Evolutionary conservation across 306 rosid species (phyloP), one percentile per base, ranked within the genome.

Genomic region (Macrotyloma uniflorum): DNA sequence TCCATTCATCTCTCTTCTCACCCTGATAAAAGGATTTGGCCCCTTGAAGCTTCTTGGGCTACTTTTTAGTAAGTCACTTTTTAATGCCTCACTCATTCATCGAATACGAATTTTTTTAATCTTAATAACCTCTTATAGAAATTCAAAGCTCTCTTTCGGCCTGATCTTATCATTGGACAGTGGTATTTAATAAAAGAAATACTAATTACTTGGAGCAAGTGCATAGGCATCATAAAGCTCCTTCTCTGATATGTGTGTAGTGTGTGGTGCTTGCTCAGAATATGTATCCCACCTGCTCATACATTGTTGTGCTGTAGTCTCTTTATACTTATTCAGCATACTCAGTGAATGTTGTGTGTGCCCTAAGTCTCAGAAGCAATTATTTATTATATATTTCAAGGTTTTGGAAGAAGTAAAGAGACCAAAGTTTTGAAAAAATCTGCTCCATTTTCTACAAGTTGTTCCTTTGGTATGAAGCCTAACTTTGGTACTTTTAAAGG

Each of bases 1-100:
- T 36, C 10, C 24, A 72, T 35, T 51, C 38, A 70, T 9, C 38
- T 33, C 35, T 33, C 65, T 19, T 5, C 76, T 33, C 35, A 53
- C 33, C 50, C 5, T 6, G 36, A 72, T 54, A 35, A 72, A 72
- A 35, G 53, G 23, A 71, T 71, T 53, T 22, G 35, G 66, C 54
- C 51, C 13, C 76, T 18, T 51, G 75, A 50, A 36, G 32, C 72
- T 42, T 67, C 35, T 23, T 18, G 33, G 23, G 42, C 32, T 6
- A 12, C 5, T 38, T 33, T 38, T 5, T 4, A 23, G 12, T 23
- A 23, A 13, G 6, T 43, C 36, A 19, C 24, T 68, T 22, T 45
- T 45, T 13, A 8, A 26, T 23, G 22, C 11, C 36, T 23, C 50
- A 65, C 12, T 67, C 72, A 23, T 23, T 45, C 20, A 12, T 42